A percentile compares a stretch with the other conserved stretches of the same genome.
These are phyloP conservation scores for Solanum virginianum DNA, from an alignment of 257 asterid species.

Conservation along the genomic window DNA sequence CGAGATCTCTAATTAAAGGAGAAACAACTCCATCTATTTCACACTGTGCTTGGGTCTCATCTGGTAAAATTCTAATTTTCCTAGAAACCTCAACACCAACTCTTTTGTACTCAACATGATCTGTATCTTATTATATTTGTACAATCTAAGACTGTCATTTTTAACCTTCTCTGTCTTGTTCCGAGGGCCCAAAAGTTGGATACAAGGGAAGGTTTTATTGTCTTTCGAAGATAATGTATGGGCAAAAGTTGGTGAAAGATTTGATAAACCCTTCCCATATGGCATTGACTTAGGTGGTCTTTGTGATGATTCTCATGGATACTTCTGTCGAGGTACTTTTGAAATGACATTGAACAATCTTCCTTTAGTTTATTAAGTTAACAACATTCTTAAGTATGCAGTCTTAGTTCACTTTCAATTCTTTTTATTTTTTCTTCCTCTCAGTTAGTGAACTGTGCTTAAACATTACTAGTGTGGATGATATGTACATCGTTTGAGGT, in stretches of 20 bases:
- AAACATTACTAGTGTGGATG: conserved; percentile 49
- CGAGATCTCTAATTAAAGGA: conserved; percentile 10
- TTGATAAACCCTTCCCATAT: conserved; percentile 61
- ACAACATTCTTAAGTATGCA: not conserved
- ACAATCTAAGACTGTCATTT: not conserved
- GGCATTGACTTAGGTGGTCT: conserved; percentile 79
- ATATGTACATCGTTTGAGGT: conserved; percentile 82
- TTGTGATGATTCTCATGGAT: conserved; percentile 69
- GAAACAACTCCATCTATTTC: too few relatives aligned
- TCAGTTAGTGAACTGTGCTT: conserved; percentile 62
- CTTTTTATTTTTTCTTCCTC: conserved; percentile 1
- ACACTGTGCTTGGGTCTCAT: conserved; percentile 24
- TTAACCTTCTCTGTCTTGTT: not conserved
- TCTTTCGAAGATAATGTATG: conserved; percentile 61
- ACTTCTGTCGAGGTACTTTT: conserved; percentile 72
- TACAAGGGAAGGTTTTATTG: conserved; percentile 55
- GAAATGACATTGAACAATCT: not conserved
- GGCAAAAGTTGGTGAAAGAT: conserved; percentile 77
- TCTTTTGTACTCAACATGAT: not conserved
- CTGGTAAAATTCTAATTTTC: not conserved
- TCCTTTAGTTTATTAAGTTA: not conserved
- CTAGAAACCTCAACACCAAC: not conserved
- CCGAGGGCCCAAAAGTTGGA: not conserved
- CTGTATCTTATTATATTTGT: not conserved
- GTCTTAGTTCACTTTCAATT: not conserved